A percentile compares a stretch with the other conserved stretches of the same genome.
phyloP scores from a whole-genome alignment of 202 grass and related monocot genomes.

The Saccharum hybrid region DNA sequence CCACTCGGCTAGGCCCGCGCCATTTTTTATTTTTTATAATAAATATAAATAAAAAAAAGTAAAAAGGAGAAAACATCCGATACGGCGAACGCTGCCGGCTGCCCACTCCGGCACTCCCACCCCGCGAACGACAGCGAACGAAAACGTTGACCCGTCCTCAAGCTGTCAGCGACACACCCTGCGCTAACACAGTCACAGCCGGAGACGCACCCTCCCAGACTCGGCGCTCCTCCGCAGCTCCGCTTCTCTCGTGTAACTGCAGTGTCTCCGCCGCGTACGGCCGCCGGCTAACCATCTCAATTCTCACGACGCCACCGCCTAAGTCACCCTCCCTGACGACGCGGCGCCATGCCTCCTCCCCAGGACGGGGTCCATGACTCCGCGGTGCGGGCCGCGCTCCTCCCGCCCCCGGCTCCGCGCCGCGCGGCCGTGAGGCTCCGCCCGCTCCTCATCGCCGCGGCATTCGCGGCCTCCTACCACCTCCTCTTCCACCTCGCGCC shows the following conservation, averaged over 20 bases:
- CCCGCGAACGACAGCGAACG: not conserved
- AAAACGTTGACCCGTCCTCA: not conserved
- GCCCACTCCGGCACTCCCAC: not conserved
- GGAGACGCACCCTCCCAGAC: too few relatives aligned
- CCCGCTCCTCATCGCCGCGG: conserved; percentile 42
- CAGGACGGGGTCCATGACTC: not conserved
- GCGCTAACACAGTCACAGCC: not conserved
- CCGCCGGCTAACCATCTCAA: not conserved
- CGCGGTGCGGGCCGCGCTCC: conserved; percentile 12
- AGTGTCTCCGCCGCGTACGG: not conserved
- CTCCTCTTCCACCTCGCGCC: conserved; percentile 44
- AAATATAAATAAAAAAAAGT: not conserved
- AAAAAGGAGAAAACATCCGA: not conserved
- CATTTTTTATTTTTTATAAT: too few relatives aligned
- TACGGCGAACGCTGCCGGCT: not conserved
- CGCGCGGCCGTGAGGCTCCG: conserved; percentile 25
- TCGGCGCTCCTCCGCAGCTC: not conserved
- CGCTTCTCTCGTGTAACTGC: not conserved
- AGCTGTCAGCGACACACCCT: not conserved
- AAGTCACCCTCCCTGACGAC: too few relatives aligned
- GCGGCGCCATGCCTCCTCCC: conserved; percentile 28
- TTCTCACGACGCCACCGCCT: not conserved
- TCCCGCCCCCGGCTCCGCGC: conserved; percentile 31
- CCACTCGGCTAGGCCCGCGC: too few relatives aligned
- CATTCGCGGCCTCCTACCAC: conserved; percentile 44